Conservation (phyloP, 1,284 basidiomycete genomes). For the Xanthoconium separans region DNA sequence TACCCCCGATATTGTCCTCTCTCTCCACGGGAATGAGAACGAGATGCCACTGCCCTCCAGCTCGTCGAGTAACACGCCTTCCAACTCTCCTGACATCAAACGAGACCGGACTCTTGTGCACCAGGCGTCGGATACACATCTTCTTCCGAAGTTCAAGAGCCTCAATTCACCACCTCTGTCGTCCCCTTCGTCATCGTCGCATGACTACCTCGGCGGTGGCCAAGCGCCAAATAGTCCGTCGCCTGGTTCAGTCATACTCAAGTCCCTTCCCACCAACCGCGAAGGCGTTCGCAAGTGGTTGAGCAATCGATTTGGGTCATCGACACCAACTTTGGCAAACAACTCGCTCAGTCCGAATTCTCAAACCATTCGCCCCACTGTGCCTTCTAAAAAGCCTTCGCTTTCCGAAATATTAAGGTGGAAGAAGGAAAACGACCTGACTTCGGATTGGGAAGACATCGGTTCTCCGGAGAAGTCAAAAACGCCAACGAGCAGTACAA, state of each 20-base stretch:
- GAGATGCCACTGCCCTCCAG: constrained; percentile 43
- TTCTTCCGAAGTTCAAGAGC: constrained; percentile 52
- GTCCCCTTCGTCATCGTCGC: constrained; percentile 43
- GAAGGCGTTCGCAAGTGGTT: constrained; percentile 79
- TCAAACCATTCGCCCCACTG: constrained; percentile 25
- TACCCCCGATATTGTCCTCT: constrained; percentile 58
- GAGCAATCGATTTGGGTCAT: constrained; percentile 52
- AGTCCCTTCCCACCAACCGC: constrained; percentile 63
- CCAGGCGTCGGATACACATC: constrained; percentile 64
- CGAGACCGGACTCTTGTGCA: constrained; percentile 66
- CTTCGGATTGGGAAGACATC: constrained; percentile 64
- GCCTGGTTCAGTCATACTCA: constrained; percentile 41
- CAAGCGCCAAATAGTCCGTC: constrained; percentile 37
- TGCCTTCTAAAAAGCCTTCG: constrained; percentile 56
- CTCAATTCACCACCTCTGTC: constrained; percentile 41
- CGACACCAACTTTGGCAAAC: constrained; percentile 41
- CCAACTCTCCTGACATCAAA: constrained; percentile 47
- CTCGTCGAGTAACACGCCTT: constrained; percentile 50
- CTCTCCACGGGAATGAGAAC: constrained; percentile 44
- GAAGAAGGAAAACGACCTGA: constrained; percentile 53
- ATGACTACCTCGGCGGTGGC: constrained; percentile 49
- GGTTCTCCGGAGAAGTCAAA: constrained; percentile 41
- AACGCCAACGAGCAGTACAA: constrained; percentile 48
- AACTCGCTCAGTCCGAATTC: constrained; percentile 35
- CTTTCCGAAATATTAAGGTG: constrained; percentile 59